A percentile compares a stretch with the other conserved stretches of the same genome.
These are phyloP conservation scores for Bipolaris oryzae DNA, from an alignment of 2,329 filamentous ascomycete species.

Conservation along the genomic window DNA sequence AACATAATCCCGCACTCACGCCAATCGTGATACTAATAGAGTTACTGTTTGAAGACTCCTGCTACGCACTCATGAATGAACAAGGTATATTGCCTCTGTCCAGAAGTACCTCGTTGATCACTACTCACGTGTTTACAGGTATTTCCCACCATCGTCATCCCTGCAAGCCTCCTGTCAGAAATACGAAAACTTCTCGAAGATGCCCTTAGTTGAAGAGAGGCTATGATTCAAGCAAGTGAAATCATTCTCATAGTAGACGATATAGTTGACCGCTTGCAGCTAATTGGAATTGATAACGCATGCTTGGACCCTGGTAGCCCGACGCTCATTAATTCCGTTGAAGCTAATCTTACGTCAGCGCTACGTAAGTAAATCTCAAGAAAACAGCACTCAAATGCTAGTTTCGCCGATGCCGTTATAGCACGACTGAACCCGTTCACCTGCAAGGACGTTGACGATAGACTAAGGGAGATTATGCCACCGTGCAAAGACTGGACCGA, in stretches of 20 bases:
- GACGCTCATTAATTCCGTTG: neutral
- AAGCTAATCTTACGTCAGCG: neutral
- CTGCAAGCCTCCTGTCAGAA: neutral
- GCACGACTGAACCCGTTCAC: neutral
- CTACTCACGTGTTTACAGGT: neutral
- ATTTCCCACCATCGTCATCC: neutral
- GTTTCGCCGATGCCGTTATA: neutral
- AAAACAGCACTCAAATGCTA: neutral
- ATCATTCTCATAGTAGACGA: neutral
- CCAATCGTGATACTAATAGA: neutral
- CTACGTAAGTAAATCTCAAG: neutral
- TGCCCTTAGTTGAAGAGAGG: neutral
- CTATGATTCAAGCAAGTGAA: neutral
- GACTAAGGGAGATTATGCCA: neutral
- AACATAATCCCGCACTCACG: too few relatives aligned
- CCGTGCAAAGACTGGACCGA: neutral
- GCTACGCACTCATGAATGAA: neutral
- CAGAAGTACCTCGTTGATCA: too few relatives aligned
- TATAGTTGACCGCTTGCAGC: neutral
- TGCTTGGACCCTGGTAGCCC: neutral
- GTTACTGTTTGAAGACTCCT: neutral
- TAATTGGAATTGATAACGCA: neutral
- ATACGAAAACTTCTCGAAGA: neutral
- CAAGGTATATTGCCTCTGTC: neutral
- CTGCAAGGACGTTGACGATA: neutral